Evolutionary conservation across 2,329 filamentous ascomycete species (phyloP).

Genomic region (Furcasterigmium sp.): DNA sequence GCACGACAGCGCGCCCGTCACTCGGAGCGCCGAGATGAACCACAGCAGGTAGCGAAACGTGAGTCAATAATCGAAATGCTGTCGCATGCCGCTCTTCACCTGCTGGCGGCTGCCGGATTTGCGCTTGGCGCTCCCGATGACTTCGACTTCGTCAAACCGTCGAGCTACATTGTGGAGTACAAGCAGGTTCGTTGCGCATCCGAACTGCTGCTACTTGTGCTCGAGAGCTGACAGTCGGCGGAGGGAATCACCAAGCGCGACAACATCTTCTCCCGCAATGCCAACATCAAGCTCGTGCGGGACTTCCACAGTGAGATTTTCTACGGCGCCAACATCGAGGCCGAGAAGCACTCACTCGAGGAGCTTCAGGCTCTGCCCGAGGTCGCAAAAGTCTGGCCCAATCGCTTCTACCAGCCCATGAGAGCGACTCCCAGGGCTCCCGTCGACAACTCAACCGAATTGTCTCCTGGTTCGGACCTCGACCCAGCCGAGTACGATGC

Average conservation of each 20-base stretch:
- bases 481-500: conserved; percentile 21
- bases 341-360: conserved; percentile 19
- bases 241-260: conserved; percentile 3
- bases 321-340: conserved; percentile 21
- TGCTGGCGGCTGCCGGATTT: neutral
- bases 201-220: no score
- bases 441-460: neutral
- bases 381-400: conserved; percentile 30
- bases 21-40: no score
- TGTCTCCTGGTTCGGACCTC: neutral
- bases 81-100: neutral
- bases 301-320: conserved; percentile 20
- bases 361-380: conserved; percentile 23
- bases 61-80: neutral
- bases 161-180: conserved; percentile 3
- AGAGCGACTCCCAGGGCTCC: neutral
- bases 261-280: neutral
- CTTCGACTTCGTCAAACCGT: neutral
- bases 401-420: conserved; percentile 2
- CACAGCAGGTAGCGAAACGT: no score
- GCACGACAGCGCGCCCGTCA: neutral
- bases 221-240: no score
- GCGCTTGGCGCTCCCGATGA: neutral
- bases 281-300: conserved; percentile 16
- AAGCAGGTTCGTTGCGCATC: no score